phyloP scores from a whole-genome alignment of 805 yeast species.

The Cyberlindnera saturnus region DNA sequence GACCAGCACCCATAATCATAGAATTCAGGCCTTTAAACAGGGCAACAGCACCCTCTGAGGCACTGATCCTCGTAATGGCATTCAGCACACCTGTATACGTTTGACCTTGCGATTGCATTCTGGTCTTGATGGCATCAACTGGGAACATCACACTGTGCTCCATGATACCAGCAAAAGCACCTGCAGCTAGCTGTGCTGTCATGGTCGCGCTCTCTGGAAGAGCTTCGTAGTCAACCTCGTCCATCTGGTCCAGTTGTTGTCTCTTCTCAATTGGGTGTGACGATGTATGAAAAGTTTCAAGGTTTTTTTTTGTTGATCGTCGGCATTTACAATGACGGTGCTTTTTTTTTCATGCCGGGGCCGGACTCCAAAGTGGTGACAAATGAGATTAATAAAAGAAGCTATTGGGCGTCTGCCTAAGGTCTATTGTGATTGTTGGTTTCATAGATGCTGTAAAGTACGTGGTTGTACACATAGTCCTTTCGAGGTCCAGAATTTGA shows the following conservation, averaged over 20 bases:
- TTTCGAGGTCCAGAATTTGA: too few relatives aligned
- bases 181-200: conserved; percentile 78
- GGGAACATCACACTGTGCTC: conserved; percentile 98
- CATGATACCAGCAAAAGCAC: conserved; percentile 99
- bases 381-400: too few relatives aligned
- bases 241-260: neutral
- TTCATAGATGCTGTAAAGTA: too few relatives aligned
- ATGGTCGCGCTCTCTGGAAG: conserved; percentile 83
- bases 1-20: conserved; percentile 96
- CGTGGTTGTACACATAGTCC: too few relatives aligned
- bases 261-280: too few relatives aligned
- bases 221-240: conserved; percentile 82
- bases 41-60: conserved; percentile 82
- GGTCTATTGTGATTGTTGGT: too few relatives aligned
- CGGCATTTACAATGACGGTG: neutral
- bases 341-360: neutral
- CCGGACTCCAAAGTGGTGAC: neutral
- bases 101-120: conserved; percentile 58
- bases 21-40: conserved; percentile 93
- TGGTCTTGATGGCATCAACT: conserved; percentile 89
- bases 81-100: conserved; percentile 43
- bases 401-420: too few relatives aligned
- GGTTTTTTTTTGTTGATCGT: too few relatives aligned
- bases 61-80: conserved; percentile 68
- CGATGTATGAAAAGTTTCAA: too few relatives aligned